Evolutionary conservation across 139 green algal species (phyloP), one percentile per base, ranked within the genome.

Genomic region (Raphidocelis subcapitata): DNA sequence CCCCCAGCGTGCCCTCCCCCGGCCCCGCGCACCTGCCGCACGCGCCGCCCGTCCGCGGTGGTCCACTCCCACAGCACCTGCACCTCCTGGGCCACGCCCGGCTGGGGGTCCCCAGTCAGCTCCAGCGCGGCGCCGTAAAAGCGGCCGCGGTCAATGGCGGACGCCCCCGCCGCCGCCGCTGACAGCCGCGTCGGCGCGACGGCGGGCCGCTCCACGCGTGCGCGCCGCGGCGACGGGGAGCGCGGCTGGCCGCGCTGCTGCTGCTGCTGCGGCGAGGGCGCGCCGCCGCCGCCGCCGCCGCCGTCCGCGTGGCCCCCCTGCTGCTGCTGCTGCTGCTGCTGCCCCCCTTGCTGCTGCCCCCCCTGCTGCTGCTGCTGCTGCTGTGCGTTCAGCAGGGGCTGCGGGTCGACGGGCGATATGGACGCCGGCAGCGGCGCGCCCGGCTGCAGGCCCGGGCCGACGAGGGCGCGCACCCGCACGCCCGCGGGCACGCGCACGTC

Each of bases 41-140:
- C 29, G 20, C 69, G 60, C 47, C 69, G 63, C 16, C 69, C 69
- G 23, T 75, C 69, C 12, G 21, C 69, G 12, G 69, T 32, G 3
- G 56, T 75, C 69, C 69, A 75, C 57, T 75, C 69, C 31, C 69
- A 75, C 56, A 75, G 55, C 37, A 67, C 57, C 37, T 75, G 69
- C 28, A 75, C 69, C 56, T 75, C 57, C 65, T 67, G 65, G 37
- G 56, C 49, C 16, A 36, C 35, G 21, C 69, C 69, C 12, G 57
- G 26, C 18, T 23, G 32, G 41, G 37, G 65, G 29, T 75, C 69
- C 56, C 20, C 32, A 2, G 57, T 49, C 69, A 75, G 44, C 57
- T 75, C 69, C 41, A 75, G 57, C 56, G 57, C 41, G 2, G 69
- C 56, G 16, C 65, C 69, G 65, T 67, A 75, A 20, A 44, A 59